Evolutionary conservation across 2,329 filamentous ascomycete genomes (phyloP).

Genomic region (Fusarium lyarnte): DNA sequence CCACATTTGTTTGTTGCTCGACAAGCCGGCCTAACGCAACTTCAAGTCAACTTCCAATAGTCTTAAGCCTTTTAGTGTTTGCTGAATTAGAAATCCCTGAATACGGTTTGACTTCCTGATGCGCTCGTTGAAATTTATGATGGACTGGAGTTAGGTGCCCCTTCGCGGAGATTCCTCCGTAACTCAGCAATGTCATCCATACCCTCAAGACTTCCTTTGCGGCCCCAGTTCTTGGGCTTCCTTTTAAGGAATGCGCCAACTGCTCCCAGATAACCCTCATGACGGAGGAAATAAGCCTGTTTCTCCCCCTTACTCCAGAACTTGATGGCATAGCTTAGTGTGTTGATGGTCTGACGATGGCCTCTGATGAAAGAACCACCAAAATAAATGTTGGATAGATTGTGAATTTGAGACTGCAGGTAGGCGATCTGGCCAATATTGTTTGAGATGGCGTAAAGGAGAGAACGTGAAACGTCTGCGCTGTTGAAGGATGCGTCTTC

Average conservation of each 20-base stretch:
- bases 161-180: conserved; percentile 38
- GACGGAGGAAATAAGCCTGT: conserved; percentile 93
- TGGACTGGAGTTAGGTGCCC: conserved; percentile 14
- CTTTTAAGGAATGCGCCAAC: conserved; percentile 94
- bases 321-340: conserved; percentile 93
- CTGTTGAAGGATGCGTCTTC: conserved; percentile 66
- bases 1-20: conserved; percentile 1
- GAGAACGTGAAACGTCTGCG: conserved; percentile 87
- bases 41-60: background rate
- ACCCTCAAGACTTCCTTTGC: conserved; percentile 78
- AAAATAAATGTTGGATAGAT: conserved; percentile 93
- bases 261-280: conserved; percentile 94
- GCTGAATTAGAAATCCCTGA: background rate
- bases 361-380: conserved; percentile 96
- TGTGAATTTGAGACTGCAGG: conserved; percentile 95
- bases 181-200: conserved; percentile 47
- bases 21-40: background rate
- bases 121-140: background rate
- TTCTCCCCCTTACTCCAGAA: conserved; percentile 97
- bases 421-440: conserved; percentile 99
- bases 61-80: conserved; percentile 9
- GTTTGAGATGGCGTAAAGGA: conserved; percentile 95
- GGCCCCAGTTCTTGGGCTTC: conserved; percentile 90
- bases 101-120: background rate
- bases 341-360: conserved; percentile 98